Conservation (phyloP, 1,284 basidiomycete species). For the Papiliotrema terrestris region DNA sequence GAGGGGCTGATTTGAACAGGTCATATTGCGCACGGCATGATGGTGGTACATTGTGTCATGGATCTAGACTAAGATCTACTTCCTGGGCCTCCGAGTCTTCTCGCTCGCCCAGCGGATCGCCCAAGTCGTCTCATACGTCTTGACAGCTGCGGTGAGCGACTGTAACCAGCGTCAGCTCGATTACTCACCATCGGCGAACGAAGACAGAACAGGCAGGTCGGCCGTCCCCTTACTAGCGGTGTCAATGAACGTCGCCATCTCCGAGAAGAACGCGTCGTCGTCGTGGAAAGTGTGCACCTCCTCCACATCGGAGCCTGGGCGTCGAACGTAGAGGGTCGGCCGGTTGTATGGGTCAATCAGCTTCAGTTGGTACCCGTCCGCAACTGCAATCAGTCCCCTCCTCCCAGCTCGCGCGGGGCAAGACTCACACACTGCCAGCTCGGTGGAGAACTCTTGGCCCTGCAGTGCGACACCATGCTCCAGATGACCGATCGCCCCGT, state of each 20-base stretch:
- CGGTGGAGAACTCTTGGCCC: slow-evolving; percentile 70
- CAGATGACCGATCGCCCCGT: slow-evolving; percentile 78
- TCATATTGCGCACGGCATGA: no score
- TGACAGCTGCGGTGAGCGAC: slow-evolving; percentile 52
- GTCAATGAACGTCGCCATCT: slow-evolving; percentile 75
- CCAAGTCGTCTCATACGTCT: slow-evolving; percentile 62
- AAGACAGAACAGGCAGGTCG: slow-evolving; percentile 24
- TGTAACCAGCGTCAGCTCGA: background rate
- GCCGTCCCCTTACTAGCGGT: slow-evolving; percentile 39
- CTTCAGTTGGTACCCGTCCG: slow-evolving; percentile 72
- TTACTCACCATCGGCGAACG: slow-evolving; percentile 56
- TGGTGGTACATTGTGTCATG: no score
- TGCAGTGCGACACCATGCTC: slow-evolving; percentile 78
- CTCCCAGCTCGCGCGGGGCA: background rate
- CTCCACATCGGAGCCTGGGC: slow-evolving; percentile 73
- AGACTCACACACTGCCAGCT: slow-evolving; percentile 63
- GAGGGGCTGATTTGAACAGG: no score
- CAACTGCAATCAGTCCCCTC: slow-evolving; percentile 42
- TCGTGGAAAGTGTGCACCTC: slow-evolving; percentile 65
- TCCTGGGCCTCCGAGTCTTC: slow-evolving; percentile 9
- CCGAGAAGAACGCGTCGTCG: slow-evolving; percentile 83
- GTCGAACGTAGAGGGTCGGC: slow-evolving; percentile 74
- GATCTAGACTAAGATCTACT: background rate
- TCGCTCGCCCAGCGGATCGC: slow-evolving; percentile 17
- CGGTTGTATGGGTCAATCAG: slow-evolving; percentile 68